phyloP scores from a whole-genome alignment of 371 early-diverging fungal species.

The Mortierella sp. region DNA sequence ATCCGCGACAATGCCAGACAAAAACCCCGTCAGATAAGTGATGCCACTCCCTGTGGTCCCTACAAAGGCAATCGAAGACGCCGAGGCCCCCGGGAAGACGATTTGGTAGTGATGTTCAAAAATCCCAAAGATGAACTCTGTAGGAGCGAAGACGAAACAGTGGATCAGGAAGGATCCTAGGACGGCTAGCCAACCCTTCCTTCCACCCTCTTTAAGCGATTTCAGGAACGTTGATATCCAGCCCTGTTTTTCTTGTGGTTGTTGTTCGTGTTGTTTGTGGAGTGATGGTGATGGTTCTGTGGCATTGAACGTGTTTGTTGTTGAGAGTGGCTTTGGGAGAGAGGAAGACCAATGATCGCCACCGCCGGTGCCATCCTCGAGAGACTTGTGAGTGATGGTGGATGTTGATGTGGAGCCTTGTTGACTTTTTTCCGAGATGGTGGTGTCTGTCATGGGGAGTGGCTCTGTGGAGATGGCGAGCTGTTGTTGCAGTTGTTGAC shows the following conservation, averaged over 20 bases:
- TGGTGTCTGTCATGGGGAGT: neutral
- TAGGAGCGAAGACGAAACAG: slow-evolving; percentile 50
- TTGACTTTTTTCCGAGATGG: neutral
- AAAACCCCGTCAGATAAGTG: slow-evolving; percentile 61
- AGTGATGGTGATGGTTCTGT: neutral
- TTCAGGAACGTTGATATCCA: neutral
- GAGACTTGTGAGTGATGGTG: neutral
- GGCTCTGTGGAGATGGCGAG: neutral
- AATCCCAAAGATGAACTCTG: slow-evolving; percentile 60
- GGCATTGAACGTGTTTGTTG: neutral
- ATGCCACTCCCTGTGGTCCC: slow-evolving; percentile 62
- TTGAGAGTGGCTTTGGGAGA: neutral
- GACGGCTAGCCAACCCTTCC: slow-evolving; percentile 45
- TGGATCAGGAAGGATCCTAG: slow-evolving; percentile 46
- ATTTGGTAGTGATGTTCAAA: slow-evolving; percentile 64
- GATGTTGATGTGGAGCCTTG: neutral
- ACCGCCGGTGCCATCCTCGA: neutral
- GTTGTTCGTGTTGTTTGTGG: neutral
- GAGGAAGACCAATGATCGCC: neutral
- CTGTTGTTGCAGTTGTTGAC: neutral
- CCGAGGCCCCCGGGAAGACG: slow-evolving; percentile 48
- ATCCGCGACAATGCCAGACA: slow-evolving; percentile 61
- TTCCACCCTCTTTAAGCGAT: slow-evolving; percentile 29
- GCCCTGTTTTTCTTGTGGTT: neutral
- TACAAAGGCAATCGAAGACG: slow-evolving; percentile 63